Conservation (phyloP, 345 rosid species). For the Odontarrhena argentea region DNA sequence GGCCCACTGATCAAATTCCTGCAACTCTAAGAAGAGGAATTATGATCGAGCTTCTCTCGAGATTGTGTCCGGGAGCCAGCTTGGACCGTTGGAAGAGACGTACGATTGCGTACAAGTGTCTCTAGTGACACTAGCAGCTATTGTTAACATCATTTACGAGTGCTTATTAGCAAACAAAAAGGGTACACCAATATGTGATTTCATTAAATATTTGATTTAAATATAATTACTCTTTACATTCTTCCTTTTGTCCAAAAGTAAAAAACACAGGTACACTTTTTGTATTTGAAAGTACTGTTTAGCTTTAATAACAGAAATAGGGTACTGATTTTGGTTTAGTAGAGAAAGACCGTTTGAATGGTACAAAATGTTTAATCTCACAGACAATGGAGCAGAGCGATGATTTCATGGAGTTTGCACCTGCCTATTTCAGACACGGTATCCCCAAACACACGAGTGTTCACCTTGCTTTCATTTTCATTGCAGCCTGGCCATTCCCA, state of each 20-base stretch:
- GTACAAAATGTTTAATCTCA: conserved; percentile 23
- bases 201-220: neutral
- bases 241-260: conserved; percentile 27
- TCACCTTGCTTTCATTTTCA: conserved; percentile 25
- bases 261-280: conserved; percentile 11
- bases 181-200: neutral
- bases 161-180: neutral
- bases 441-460: no score
- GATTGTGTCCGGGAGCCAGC: no score
- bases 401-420: conserved; percentile 17
- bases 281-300: conserved; percentile 11
- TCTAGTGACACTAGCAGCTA: no score
- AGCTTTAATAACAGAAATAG: neutral
- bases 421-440: conserved; percentile 59
- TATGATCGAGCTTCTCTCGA: no score
- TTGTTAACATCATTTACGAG: no score
- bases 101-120: no score
- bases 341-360: conserved; percentile 34
- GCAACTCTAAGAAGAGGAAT: no score
- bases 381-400: conserved; percentile 24
- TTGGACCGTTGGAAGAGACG: no score
- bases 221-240: conserved; percentile 24
- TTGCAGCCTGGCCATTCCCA: conserved; percentile 95
- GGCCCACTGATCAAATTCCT: no score
- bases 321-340: neutral